Conservation (phyloP, 1,139 yeast genomes). For the Suhomyces chickasaworum region DNA sequence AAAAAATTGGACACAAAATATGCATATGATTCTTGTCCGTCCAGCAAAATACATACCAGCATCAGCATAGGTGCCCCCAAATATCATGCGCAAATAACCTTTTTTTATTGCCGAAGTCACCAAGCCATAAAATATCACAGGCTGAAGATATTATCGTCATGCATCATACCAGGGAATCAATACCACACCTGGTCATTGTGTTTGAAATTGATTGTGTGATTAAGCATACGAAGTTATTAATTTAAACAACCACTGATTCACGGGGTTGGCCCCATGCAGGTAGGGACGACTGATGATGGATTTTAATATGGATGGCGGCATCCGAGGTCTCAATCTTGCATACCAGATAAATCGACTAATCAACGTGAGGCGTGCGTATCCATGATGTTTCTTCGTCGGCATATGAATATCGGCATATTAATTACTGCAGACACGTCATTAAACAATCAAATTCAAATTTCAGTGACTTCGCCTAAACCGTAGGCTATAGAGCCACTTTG, state of each 20-base stretch:
- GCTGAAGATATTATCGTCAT: neutral
- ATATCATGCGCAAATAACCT: neutral
- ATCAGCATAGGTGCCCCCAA: neutral
- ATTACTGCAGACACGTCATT: neutral
- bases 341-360: neutral
- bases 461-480: neutral
- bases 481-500: neutral
- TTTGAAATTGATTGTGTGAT: neutral
- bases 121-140: neutral
- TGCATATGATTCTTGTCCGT: neutral
- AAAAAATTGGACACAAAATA: too few species aligned
- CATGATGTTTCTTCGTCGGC: neutral
- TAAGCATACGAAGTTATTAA: neutral
- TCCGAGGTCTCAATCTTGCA: neutral
- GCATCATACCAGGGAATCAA: neutral
- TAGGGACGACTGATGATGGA: too few species aligned
- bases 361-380: neutral
- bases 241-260: neutral
- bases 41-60: neutral
- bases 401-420: neutral
- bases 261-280: neutral
- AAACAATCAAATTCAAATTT: neutral
- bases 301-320: neutral
- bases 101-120: neutral
- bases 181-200: neutral